Conservation (phyloP, 2,329 filamentous ascomycete genomes). For the Ophiostoma tasmaniense region DNA sequence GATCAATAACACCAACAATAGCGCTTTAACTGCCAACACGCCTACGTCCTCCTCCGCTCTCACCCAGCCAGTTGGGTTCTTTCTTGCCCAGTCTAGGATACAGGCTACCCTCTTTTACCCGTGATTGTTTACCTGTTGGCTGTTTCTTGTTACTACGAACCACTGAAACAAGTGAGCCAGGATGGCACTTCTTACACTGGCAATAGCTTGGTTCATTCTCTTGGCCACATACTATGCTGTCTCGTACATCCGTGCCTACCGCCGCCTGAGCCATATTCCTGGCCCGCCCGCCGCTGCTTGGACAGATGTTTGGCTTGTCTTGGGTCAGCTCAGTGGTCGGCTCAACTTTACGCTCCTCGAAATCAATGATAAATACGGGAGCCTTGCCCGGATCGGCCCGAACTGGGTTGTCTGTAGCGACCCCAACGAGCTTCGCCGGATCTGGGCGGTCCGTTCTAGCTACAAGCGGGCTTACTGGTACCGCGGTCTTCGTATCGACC, state of each 20-base stretch:
- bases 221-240: conserved; percentile 2
- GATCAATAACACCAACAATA: background rate
- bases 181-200: conserved; percentile 3
- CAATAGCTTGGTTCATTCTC: background rate
- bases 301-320: conserved; percentile 28
- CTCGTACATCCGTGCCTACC: conserved; percentile 7
- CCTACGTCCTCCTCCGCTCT: background rate
- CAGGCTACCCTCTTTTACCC: background rate
- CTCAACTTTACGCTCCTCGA: conserved; percentile 23
- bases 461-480: conserved; percentile 34
- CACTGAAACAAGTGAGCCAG: background rate
- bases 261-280: conserved; percentile 24
- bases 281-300: conserved; percentile 25
- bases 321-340: conserved; percentile 23
- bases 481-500: conserved; percentile 41
- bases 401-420: conserved; percentile 28
- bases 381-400: conserved; percentile 25
- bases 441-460: conserved; percentile 26
- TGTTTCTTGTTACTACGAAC: background rate
- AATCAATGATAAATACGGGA: conserved; percentile 23
- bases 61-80: background rate
- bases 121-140: background rate
- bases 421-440: conserved; percentile 25
- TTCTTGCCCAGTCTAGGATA: background rate
- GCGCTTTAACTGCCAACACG: background rate